Evolutionary conservation across 192 early-diverging fungal genomes (phyloP).

Genomic region (Haplosporangium gracile): DNA sequence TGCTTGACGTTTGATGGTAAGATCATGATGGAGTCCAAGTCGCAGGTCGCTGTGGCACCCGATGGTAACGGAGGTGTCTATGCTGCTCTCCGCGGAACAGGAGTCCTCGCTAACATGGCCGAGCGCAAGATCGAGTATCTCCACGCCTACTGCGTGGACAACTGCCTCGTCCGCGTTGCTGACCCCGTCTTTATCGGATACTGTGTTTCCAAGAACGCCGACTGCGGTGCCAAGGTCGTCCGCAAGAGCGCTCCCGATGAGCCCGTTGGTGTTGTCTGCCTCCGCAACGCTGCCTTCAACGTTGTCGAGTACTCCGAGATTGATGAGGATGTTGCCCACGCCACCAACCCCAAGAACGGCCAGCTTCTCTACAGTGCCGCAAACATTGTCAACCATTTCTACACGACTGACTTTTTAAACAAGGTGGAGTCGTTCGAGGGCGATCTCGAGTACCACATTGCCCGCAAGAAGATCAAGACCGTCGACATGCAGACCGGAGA

Average conservation of each 20-base stretch:
- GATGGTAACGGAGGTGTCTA: constrained; percentile 97
- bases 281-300: constrained; percentile 81
- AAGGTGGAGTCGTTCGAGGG: constrained; percentile 84
- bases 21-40: constrained; percentile 86
- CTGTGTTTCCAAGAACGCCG: constrained; percentile 85
- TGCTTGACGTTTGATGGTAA: constrained; percentile 92
- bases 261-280: constrained; percentile 94
- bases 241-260: constrained; percentile 88
- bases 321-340: constrained; percentile 72
- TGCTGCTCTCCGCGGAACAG: constrained; percentile 86
- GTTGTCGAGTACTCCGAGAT: constrained; percentile 99
- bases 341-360: constrained; percentile 71
- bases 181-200: constrained; percentile 96
- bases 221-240: constrained; percentile 95
- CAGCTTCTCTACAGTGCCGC: constrained; percentile 87
- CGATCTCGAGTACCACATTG: constrained; percentile 93
- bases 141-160: constrained; percentile 98
- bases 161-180: constrained; percentile 96
- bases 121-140: constrained; percentile 85
- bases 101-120: constrained; percentile 83
- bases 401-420: constrained; percentile 89
- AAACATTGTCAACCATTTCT: constrained; percentile 99
- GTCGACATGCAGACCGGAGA: constrained; percentile 82
- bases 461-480: constrained; percentile 96
- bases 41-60: constrained; percentile 82